Evolutionary conservation across 75 land plant genomes (phyloP), one percentile per base, ranked within the genome.

Genomic region (Larix kaempferi): DNA sequence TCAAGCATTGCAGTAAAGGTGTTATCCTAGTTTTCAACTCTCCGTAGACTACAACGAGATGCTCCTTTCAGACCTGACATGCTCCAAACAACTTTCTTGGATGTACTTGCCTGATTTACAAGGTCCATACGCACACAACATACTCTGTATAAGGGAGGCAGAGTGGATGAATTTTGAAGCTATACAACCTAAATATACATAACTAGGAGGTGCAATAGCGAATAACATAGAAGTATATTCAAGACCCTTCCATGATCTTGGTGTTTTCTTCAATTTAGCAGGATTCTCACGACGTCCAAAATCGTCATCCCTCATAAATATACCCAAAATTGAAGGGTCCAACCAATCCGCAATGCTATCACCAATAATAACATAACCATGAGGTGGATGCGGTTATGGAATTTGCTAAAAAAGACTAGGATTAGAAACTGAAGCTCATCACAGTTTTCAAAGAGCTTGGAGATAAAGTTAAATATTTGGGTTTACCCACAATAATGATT

Each of bases 1-100:
- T 96, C 96, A 67, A 93, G 78, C 12, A 93, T 88, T 71, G 99
- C 99, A 83, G 92, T 89, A 74, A 96, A 96, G 57, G 99, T 96
- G 59, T 77, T 80, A 11, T 91, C 99, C 99, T 96, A 22, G 60
- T 14, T 58, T 58, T 16, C 19, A 21, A 97, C 90, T 86, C 88
- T 92, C 99, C 99, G 94, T 78, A 97, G 80, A 80, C 98, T 92
- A 92, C 98, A 97, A 75, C 88, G 81, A 44, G 82, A 80, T 65
- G 91, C 84, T 11, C 82, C 83, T 77, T 86, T 94, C 44, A 83
- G 83, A 65, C 81, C 88, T n/a, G 86, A 63, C 64, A 89, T 85
- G 80, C 86, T 89, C 74, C 93, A 90, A 35, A 91, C 77, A 27
- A 96, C 89, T 49, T 74, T 75, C 72, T 87, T 92, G 62, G 82